These are phyloP conservation scores for Acer yangbiense DNA, from an alignment of 345 rosid genomes.

Conservation along the genomic window DNA sequence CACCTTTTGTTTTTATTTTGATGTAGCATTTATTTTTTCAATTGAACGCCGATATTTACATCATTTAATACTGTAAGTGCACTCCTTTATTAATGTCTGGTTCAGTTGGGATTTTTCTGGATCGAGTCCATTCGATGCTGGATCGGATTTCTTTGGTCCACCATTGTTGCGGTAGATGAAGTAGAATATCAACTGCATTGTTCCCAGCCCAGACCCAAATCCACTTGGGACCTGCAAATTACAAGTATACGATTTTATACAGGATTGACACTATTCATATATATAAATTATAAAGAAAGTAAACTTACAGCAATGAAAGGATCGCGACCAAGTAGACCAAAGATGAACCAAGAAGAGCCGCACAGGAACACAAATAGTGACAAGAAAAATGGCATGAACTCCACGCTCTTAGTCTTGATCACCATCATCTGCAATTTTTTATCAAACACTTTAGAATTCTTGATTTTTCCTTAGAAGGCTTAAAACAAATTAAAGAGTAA, in stretches of 20 bases:
- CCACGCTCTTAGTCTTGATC: conserved; percentile 86
- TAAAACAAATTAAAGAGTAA: too few relatives aligned
- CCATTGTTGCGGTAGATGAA: conserved; percentile 68
- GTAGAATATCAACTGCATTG: conserved; percentile 75
- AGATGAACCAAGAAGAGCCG: conserved; percentile 95
- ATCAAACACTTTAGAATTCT: background rate
- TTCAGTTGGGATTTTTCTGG: conserved; percentile 26
- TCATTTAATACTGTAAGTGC: too few relatives aligned
- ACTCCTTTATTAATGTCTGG: conserved; percentile 8
- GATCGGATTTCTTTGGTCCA: conserved; percentile 22
- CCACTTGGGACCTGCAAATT: conserved; percentile 81
- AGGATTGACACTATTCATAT: background rate
- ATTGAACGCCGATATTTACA: too few relatives aligned
- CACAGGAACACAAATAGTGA: conserved; percentile 90
- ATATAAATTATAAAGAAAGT: background rate
- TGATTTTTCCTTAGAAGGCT: background rate
- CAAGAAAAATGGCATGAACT: conserved; percentile 94
- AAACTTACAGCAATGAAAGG: conserved; percentile 76
- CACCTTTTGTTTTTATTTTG: too few relatives aligned
- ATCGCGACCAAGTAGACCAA: conserved; percentile 82
- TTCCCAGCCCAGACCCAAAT: conserved; percentile 76
- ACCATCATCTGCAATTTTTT: conserved; percentile 63
- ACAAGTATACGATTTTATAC: background rate
- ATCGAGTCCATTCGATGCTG: conserved; percentile 15
- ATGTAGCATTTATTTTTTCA: too few relatives aligned